Evolutionary conservation across 768 basidiomycete species (phyloP).

Genomic region (Rhodotorula paludigena): DNA sequence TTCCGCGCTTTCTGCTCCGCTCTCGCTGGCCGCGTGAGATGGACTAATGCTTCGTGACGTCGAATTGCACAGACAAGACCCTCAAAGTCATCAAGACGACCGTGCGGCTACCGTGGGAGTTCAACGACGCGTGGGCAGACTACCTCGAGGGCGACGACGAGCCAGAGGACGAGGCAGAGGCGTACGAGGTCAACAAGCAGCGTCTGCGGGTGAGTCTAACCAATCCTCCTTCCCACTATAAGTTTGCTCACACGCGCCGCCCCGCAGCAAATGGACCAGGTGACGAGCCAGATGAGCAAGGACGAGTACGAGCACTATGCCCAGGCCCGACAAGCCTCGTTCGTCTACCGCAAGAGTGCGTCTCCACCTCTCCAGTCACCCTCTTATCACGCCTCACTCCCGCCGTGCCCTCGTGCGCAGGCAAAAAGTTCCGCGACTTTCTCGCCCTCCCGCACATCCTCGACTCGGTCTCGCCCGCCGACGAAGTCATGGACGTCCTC

Average conservation of each 20-base stretch:
- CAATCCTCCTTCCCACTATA: background rate
- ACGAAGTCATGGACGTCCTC: slow-evolving; percentile 92
- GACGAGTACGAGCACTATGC: slow-evolving; percentile 97
- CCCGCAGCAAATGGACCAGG: slow-evolving; percentile 81
- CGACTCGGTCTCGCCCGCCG: slow-evolving; percentile 69
- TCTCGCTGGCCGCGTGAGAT: too few species aligned
- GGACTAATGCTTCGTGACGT: too few species aligned
- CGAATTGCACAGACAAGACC: slow-evolving; percentile 35
- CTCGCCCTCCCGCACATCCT: slow-evolving; percentile 72
- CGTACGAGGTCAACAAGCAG: slow-evolving; percentile 86
- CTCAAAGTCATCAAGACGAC: slow-evolving; percentile 87
- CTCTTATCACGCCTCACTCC: background rate
- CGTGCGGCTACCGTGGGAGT: slow-evolving; percentile 94
- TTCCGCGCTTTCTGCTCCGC: slow-evolving; percentile 1
- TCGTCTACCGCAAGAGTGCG: slow-evolving; percentile 90
- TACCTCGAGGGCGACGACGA: slow-evolving; percentile 74
- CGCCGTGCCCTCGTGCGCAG: slow-evolving; percentile 49
- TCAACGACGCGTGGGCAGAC: slow-evolving; percentile 84
- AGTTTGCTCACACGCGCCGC: background rate
- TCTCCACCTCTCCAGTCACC: slow-evolving; percentile 1
- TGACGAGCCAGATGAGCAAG: slow-evolving; percentile 89
- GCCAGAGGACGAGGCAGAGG: slow-evolving; percentile 90
- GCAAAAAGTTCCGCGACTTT: slow-evolving; percentile 91
- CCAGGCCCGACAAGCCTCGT: slow-evolving; percentile 91
- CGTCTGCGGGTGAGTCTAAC: slow-evolving; percentile 61